phyloP scores from a whole-genome alignment of 441 rosid genomes.

The Populus hybrid region DNA sequence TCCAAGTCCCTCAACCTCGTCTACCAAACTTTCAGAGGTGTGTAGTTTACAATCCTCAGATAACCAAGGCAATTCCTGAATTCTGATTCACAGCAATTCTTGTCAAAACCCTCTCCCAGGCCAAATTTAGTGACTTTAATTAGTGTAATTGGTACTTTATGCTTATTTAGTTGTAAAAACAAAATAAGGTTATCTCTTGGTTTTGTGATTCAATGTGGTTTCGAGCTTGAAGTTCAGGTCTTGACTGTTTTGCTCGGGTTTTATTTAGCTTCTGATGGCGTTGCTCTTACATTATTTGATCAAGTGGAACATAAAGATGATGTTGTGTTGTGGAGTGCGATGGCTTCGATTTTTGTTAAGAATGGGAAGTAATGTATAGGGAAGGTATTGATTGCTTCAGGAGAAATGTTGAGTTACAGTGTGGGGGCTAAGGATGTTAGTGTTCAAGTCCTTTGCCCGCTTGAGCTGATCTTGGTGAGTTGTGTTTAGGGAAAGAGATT shows the following conservation, averaged over 20 bases:
- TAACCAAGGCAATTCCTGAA: slow-evolving; percentile 51
- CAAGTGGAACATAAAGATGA: slow-evolving; percentile 22
- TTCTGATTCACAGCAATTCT: slow-evolving; percentile 33
- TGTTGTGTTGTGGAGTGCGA: slow-evolving; percentile 31
- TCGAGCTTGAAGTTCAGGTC: slow-evolving; percentile 20
- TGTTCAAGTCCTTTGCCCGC: slow-evolving; percentile 13
- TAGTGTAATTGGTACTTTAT: slow-evolving; percentile 19
- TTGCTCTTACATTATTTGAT: slow-evolving; percentile 23
- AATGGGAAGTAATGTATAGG: slow-evolving; percentile 16
- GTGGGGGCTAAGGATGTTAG: slow-evolving; percentile 9
- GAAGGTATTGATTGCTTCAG: slow-evolving; percentile 27
- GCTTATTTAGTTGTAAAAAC: slow-evolving; percentile 15
- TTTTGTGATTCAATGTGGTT: slow-evolving; percentile 25
- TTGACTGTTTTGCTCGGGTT: slow-evolving; percentile 21
- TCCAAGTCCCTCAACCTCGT: slow-evolving; percentile 51
- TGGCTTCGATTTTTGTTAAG: slow-evolving; percentile 25
- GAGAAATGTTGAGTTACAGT: slow-evolving; percentile 22
- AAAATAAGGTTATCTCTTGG: slow-evolving; percentile 22
- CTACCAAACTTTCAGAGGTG: slow-evolving; percentile 30
- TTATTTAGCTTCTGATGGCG: slow-evolving; percentile 14
- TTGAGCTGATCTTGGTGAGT: slow-evolving; percentile 14
- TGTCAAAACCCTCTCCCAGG: slow-evolving; percentile 32
- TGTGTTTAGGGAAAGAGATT: slow-evolving; percentile 12
- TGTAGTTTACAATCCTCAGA: slow-evolving; percentile 45
- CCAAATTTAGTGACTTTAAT: slow-evolving; percentile 28